These are phyloP conservation scores for Pestalotiopsis sp. DNA, from an alignment of 2,329 filamentous ascomycete genomes.

Conservation along the genomic window DNA sequence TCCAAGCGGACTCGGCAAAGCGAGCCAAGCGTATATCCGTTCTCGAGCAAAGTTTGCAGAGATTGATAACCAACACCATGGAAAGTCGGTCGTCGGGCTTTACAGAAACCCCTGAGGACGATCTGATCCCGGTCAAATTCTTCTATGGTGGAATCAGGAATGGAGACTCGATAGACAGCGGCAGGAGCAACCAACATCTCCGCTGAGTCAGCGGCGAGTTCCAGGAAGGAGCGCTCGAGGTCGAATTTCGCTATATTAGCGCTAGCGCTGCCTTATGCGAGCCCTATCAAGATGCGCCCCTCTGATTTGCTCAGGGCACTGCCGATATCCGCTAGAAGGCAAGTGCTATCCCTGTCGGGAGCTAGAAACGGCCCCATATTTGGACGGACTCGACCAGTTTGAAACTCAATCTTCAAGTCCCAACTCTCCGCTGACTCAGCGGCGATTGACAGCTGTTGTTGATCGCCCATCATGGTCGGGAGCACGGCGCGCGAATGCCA, in stretches of 20 bases:
- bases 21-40: not conserved
- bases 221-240: not conserved
- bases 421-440: slow-evolving; percentile 2
- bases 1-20: not conserved
- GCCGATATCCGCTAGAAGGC: not conserved
- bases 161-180: not conserved
- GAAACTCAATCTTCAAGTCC: not conserved
- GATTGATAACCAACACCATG: not conserved
- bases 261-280: not conserved
- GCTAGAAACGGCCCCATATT: not conserved
- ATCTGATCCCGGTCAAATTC: not conserved
- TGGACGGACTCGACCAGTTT: not conserved
- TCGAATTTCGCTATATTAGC: not conserved
- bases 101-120: not conserved
- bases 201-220: not conserved
- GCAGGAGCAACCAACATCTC: not conserved
- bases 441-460: not conserved
- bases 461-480: not conserved
- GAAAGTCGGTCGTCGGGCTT: not conserved
- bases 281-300: not conserved
- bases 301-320: not conserved
- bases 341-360: not conserved
- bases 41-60: not conserved
- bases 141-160: not conserved
- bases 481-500: not conserved